phyloP scores from a whole-genome alignment of 257 asterid species.

The Paraleonurus japonicus region DNA sequence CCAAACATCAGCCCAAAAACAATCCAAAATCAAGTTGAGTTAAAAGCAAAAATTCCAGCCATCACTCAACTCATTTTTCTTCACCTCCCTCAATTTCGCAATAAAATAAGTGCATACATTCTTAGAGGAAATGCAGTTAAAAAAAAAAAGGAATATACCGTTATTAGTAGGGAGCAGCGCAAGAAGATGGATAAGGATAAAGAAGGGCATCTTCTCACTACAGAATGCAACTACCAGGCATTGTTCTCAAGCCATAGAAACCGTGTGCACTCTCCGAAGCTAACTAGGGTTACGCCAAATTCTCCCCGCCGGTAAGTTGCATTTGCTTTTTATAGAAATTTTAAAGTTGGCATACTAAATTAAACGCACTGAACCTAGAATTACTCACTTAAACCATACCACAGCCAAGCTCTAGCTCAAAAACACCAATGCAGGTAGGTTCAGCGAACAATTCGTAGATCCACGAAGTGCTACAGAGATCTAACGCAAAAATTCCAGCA shows the following conservation, averaged over 20 bases:
- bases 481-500: slow-evolving; percentile 9
- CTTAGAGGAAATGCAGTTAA: neutral
- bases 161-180: slow-evolving; percentile 52
- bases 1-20: neutral
- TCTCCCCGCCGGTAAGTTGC: slow-evolving; percentile 34
- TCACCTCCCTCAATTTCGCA: neutral
- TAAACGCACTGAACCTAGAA: neutral
- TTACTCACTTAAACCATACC: neutral
- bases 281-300: slow-evolving; percentile 42
- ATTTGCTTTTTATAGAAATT: slow-evolving; percentile 39
- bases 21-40: neutral
- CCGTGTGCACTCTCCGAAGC: slow-evolving; percentile 30
- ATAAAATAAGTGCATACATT: neutral
- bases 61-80: neutral
- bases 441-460: slow-evolving; percentile 35
- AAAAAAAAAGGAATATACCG: slow-evolving; percentile 39
- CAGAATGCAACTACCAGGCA: slow-evolving; percentile 40
- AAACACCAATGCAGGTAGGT: slow-evolving; percentile 48
- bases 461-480: slow-evolving; percentile 41
- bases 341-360: neutral
- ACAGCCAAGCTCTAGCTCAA: slow-evolving; percentile 34
- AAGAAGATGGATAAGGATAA: slow-evolving; percentile 37
- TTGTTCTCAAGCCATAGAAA: slow-evolving; percentile 41
- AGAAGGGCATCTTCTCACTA: slow-evolving; percentile 66
- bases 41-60: neutral